Evolutionary conservation across 306 rosid genomes (phyloP).

Genomic region (Cucumis hystrix): DNA sequence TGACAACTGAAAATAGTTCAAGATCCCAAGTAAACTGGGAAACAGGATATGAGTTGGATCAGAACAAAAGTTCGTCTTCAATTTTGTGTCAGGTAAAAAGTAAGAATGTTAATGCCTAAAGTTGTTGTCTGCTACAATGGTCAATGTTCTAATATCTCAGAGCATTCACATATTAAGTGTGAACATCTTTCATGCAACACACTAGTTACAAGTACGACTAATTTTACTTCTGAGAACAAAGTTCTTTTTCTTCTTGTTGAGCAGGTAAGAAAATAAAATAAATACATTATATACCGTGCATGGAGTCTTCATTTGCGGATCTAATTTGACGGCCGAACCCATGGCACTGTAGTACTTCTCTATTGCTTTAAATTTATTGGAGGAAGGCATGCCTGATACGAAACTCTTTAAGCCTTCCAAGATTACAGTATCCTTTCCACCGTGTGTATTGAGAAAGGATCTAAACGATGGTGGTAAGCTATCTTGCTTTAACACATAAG

Average conservation of each 20-base stretch:
- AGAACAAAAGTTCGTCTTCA: background rate
- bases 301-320: slow-evolving; percentile 76
- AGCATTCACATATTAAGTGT: background rate
- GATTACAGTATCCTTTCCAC: slow-evolving; percentile 71
- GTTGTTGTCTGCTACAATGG: background rate
- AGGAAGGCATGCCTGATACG: slow-evolving; percentile 56
- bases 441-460: slow-evolving; percentile 88
- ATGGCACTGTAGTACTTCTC: slow-evolving; percentile 46
- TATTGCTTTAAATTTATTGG: slow-evolving; percentile 42
- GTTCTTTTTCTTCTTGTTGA: background rate
- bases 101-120: background rate
- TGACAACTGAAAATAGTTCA: background rate
- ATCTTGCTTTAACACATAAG: slow-evolving; percentile 87
- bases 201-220: background rate
- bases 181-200: background rate
- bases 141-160: background rate
- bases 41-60: background rate
- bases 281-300: slow-evolving; percentile 48
- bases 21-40: background rate
- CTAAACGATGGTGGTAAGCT: slow-evolving; percentile 87
- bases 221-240: background rate
- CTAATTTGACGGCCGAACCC: slow-evolving; percentile 47
- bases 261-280: background rate
- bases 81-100: background rate
- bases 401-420: slow-evolving; percentile 67